A percentile compares a stretch with the other conserved stretches of the same genome.
These are phyloP conservation scores for Nitzschia putrida DNA, from an alignment of 108 stramenopile species.

Conservation along the genomic window DNA sequence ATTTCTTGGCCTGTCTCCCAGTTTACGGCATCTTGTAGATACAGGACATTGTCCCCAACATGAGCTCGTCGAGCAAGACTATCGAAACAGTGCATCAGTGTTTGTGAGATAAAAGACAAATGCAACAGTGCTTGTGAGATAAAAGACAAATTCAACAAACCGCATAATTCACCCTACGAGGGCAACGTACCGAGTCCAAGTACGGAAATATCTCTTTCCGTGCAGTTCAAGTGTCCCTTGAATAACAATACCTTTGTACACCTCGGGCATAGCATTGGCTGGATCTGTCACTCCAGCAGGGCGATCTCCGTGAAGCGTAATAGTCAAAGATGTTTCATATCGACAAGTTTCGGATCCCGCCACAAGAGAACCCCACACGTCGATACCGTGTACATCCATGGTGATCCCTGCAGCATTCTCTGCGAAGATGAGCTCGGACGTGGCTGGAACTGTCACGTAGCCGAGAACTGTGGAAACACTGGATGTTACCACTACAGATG, in stretches of 20 bases:
- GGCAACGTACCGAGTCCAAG: not conserved
- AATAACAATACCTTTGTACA: constrained; percentile 48
- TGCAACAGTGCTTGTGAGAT: too few species aligned
- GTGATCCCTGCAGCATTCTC: not conserved
- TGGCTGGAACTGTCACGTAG: not conserved
- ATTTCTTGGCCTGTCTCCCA: constrained; percentile 49
- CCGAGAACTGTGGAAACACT: not conserved
- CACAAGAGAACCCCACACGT: not conserved
- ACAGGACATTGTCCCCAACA: constrained; percentile 28
- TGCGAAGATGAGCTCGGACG: not conserved
- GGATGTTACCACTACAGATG: not conserved
- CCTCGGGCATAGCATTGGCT: constrained; percentile 25
- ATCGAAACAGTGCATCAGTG: too few species aligned
- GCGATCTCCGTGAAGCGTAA: constrained; percentile 31
- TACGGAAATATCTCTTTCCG: not conserved
- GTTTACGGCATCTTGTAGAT: constrained; percentile 44
- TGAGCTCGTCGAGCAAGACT: constrained; percentile 36
- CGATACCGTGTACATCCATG: not conserved
- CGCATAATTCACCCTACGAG: too few species aligned
- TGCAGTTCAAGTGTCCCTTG: constrained; percentile 18
- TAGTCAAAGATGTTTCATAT: not conserved
- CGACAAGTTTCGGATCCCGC: not conserved
- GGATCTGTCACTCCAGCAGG: constrained; percentile 36
- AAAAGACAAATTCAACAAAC: too few species aligned
- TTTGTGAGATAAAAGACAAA: too few species aligned